A percentile compares a stretch with the other conserved stretches of the same genome.
Evolutionary conservation across 352 stramenopile genomes (phyloP).

Genomic region (Phytopythium montanum): DNA sequence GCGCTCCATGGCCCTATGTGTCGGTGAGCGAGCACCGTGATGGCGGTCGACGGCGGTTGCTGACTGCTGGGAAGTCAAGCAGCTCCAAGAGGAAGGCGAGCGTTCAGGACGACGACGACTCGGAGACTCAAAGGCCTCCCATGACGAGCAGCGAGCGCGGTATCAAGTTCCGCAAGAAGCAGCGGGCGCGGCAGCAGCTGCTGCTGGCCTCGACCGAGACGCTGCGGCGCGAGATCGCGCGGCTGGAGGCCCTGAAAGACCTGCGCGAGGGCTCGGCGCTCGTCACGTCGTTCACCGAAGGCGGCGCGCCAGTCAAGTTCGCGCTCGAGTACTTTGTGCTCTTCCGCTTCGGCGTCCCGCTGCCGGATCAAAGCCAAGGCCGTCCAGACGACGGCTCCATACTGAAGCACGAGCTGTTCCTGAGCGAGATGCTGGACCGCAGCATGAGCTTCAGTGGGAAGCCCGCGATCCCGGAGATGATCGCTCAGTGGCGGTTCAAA

Average conservation of each 20-base stretch:
- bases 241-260: conserved; percentile 18
- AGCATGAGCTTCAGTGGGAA: conserved; percentile 19
- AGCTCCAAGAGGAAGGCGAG: background rate
- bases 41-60: background rate
- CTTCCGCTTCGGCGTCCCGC: conserved; percentile 23
- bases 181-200: conserved; percentile 18
- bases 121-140: background rate
- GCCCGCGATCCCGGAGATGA: conserved; percentile 17
- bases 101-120: too few relatives aligned
- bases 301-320: conserved; percentile 19
- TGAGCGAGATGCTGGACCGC: conserved; percentile 23
- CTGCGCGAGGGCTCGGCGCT: conserved; percentile 20
- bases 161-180: conserved; percentile 23
- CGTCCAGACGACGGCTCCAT: background rate
- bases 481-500: conserved; percentile 28
- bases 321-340: conserved; percentile 35
- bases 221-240: conserved; percentile 21
- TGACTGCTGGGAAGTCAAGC: background rate
- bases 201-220: conserved; percentile 11
- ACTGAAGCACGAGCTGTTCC: conserved; percentile 20
- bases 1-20: background rate
- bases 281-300: conserved; percentile 13
- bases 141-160: conserved; percentile 27
- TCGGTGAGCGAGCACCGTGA: background rate
- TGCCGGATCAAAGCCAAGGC: conserved; percentile 6